These are phyloP conservation scores for Biscogniauxia sp. DNA, from an alignment of 2,329 filamentous ascomycete genomes.

Conservation along the genomic window DNA sequence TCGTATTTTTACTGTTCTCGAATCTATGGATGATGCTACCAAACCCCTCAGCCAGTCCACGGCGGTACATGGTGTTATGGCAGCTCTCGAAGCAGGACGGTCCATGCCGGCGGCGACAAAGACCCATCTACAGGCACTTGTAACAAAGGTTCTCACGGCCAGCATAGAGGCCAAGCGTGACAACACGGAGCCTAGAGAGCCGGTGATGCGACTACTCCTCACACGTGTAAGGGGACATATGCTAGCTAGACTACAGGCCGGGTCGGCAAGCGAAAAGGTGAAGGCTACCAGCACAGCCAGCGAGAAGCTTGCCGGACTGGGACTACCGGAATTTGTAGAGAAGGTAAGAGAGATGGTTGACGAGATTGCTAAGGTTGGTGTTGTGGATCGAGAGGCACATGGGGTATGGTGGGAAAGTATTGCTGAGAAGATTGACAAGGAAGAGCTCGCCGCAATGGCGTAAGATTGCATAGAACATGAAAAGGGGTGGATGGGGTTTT, in stretches of 20 bases:
- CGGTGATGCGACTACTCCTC: slow-evolving; percentile 64
- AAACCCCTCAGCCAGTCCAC: slow-evolving; percentile 44
- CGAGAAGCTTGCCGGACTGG: slow-evolving; percentile 67
- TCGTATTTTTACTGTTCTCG: slow-evolving; percentile 68
- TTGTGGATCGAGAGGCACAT: slow-evolving; percentile 67
- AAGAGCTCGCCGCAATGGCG: slow-evolving; percentile 25
- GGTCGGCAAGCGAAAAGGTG: slow-evolving; percentile 67
- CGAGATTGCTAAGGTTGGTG: slow-evolving; percentile 61
- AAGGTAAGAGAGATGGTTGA: slow-evolving; percentile 69
- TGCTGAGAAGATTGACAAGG: slow-evolving; percentile 52
- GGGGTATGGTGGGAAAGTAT: slow-evolving; percentile 69
- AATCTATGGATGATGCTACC: slow-evolving; percentile 47
- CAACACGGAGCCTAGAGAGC: slow-evolving; percentile 48
- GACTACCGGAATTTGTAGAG: slow-evolving; percentile 71
- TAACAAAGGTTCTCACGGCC: slow-evolving; percentile 54
- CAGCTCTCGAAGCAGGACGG: slow-evolving; percentile 59
- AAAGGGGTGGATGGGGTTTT: background rate
- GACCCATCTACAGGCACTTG: slow-evolving; percentile 55
- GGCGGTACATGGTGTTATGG: slow-evolving; percentile 59
- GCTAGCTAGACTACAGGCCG: slow-evolving; percentile 60
- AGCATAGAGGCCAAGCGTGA: slow-evolving; percentile 44
- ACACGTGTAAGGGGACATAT: slow-evolving; percentile 67
- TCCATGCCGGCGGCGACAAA: slow-evolving; percentile 65
- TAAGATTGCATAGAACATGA: slow-evolving; percentile 13
- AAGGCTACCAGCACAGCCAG: slow-evolving; percentile 66